Percentiles rank a stretch among this genome's conserved stretches.
Evolutionary conservation across 208 protist genomes (phyloP).

Genomic region (Leishmania lainsoni): DNA sequence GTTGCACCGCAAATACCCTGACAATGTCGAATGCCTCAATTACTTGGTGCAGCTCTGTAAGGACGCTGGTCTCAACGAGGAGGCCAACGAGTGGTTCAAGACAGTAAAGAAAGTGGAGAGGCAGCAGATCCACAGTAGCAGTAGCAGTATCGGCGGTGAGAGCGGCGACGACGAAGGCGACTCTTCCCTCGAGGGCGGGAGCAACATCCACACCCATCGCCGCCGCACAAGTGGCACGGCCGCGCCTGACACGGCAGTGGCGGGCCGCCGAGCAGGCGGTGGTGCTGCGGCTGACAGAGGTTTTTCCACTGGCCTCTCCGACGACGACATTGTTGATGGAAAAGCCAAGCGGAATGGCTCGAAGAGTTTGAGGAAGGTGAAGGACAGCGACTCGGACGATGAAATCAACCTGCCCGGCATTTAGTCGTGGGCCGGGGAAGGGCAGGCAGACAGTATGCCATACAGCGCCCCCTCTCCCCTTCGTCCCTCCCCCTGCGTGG

Average conservation of each 20-base stretch:
- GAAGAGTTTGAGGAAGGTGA: constrained; percentile 33
- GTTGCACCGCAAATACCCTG: constrained; percentile 91
- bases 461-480: too few relatives aligned
- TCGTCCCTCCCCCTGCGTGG: background rate
- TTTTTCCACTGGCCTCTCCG: constrained; percentile 40
- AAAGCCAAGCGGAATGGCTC: constrained; percentile 19
- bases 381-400: constrained; percentile 61
- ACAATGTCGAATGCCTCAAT: constrained; percentile 95
- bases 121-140: constrained; percentile 54
- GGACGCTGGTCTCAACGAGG: constrained; percentile 84
- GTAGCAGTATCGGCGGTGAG: constrained; percentile 21
- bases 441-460: background rate
- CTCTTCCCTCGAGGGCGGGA: constrained; percentile 22
- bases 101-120: constrained; percentile 81
- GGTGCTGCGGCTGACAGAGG: constrained; percentile 28
- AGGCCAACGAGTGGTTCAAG: constrained; percentile 93
- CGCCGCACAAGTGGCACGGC: constrained; percentile 12
- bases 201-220: constrained; percentile 9
- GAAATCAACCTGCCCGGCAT: constrained; percentile 83
- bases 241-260: constrained; percentile 30
- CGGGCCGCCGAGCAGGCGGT: constrained; percentile 23
- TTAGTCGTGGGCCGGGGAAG: constrained; percentile 3
- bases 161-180: constrained; percentile 29
- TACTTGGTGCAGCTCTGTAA: constrained; percentile 96
- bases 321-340: constrained; percentile 37